Conservation (phyloP, 176 grass and related monocot genomes). For the Coix lacrymajobi region DNA sequence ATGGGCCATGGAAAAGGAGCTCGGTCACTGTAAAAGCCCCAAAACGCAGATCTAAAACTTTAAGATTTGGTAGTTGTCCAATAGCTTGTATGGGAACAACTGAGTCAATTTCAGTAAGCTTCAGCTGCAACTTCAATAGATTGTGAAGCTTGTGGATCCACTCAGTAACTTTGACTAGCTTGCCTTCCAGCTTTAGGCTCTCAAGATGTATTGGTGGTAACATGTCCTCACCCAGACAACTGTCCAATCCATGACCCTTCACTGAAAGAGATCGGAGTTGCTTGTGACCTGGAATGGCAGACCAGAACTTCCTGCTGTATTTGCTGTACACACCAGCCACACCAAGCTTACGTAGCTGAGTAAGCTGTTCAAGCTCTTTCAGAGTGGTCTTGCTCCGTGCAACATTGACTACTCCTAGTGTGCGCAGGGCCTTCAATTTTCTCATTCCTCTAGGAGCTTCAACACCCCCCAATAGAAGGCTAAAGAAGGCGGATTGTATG, state of each 20-base stretch:
- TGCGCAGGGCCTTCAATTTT: not conserved
- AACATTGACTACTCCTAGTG: not conserved
- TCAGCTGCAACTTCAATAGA: not conserved
- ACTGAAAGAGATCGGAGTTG: not conserved
- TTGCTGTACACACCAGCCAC: not conserved
- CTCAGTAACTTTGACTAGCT: not conserved
- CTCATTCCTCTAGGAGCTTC: not conserved
- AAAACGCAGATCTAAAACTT: not conserved
- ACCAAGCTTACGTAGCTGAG: not conserved
- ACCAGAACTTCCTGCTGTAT: not conserved
- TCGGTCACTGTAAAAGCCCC: fast-evolving
- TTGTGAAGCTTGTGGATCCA: not conserved
- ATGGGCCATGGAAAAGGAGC: not conserved
- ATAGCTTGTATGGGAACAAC: not conserved
- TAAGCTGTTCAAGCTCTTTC: not conserved
- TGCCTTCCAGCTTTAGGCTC: not conserved
- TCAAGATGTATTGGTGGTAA: not conserved
- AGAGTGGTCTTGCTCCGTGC: not conserved
- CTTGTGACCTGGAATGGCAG: not conserved
- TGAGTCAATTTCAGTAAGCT: fast-evolving
- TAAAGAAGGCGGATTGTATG: not conserved
- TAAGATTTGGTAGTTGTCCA: not conserved
- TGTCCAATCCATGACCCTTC: not conserved
- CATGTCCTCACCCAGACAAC: not conserved
- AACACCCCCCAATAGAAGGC: not conserved